A percentile compares a stretch with the other conserved stretches of the same genome.
Evolutionary conservation across 768 basidiomycete genomes (phyloP).

Genomic region (Mycena crocata): DNA sequence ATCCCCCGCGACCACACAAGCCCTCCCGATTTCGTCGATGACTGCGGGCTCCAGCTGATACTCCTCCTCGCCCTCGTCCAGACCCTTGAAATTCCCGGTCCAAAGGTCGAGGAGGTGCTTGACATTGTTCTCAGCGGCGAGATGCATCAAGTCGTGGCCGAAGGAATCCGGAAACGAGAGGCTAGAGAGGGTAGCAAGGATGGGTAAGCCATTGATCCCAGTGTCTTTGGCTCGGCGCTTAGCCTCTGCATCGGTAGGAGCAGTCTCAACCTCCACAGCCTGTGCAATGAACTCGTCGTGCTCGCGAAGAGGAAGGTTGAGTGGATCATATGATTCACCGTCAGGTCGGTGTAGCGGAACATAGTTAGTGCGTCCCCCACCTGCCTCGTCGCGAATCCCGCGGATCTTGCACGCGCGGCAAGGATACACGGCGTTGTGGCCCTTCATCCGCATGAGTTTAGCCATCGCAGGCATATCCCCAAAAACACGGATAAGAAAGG

Average conservation of each 20-base stretch:
- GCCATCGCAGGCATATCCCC: conserved; percentile 22
- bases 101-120: too few relatives aligned
- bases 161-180: too few relatives aligned
- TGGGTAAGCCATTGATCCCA: conserved; percentile 48
- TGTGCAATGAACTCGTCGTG: conserved; percentile 44
- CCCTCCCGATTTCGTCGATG: neutral
- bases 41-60: conserved; percentile 43
- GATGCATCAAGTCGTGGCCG: conserved; percentile 64
- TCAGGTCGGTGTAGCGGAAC: conserved; percentile 38
- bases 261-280: conserved; percentile 38
- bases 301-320: conserved; percentile 47
- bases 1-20: neutral
- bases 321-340: conserved; percentile 38
- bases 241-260: conserved; percentile 27
- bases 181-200: too few relatives aligned
- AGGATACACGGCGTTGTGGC: conserved; percentile 36
- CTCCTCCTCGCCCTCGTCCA: conserved; percentile 27
- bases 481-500: conserved; percentile 9
- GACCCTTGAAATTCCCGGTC: neutral
- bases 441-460: conserved; percentile 1
- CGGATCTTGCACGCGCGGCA: conserved; percentile 46
- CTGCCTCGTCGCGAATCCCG: conserved; percentile 39
- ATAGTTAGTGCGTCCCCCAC: conserved; percentile 37
- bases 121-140: too few relatives aligned
- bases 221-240: conserved; percentile 38